These are phyloP conservation scores for Grosmannia huntii DNA, from an alignment of 2,329 filamentous ascomycete genomes.

Conservation along the genomic window DNA sequence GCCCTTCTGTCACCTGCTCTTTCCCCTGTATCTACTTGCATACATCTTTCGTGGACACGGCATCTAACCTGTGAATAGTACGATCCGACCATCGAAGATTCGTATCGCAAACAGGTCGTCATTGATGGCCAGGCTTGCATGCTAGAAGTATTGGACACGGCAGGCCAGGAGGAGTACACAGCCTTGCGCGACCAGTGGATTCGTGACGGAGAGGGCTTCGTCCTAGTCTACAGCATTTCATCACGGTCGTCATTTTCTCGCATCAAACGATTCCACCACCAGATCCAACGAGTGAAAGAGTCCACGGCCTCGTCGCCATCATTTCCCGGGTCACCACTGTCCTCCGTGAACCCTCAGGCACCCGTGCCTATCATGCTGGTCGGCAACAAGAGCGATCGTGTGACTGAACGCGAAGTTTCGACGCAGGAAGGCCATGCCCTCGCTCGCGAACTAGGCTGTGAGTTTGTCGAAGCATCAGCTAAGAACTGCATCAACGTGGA, in stretches of 20 bases:
- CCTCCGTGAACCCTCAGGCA: slow-evolving; percentile 43
- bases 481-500: slow-evolving; percentile 98
- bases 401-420: slow-evolving; percentile 90
- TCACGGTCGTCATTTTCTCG: slow-evolving; percentile 89
- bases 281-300: slow-evolving; percentile 96
- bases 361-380: slow-evolving; percentile 95
- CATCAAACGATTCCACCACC: slow-evolving; percentile 91
- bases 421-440: slow-evolving; percentile 90
- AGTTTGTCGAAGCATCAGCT: slow-evolving; percentile 92
- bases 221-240: slow-evolving; percentile 96
- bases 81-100: slow-evolving; percentile 80
- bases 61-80: slow-evolving; percentile 37
- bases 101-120: slow-evolving; percentile 78
- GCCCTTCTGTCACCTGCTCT: background rate
- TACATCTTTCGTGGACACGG: background rate
- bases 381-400: slow-evolving; percentile 95
- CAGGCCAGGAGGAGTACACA: slow-evolving; percentile 97
- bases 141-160: slow-evolving; percentile 94
- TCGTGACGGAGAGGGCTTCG: slow-evolving; percentile 91
- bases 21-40: too few relatives aligned
- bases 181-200: slow-evolving; percentile 97
- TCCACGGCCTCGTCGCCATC: slow-evolving; percentile 65
- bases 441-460: slow-evolving; percentile 83
- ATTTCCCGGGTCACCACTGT: slow-evolving; percentile 62
- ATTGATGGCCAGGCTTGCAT: slow-evolving; percentile 94